phyloP scores from a whole-genome alignment of 1,284 basidiomycete genomes.

The Lentinus polychrous region DNA sequence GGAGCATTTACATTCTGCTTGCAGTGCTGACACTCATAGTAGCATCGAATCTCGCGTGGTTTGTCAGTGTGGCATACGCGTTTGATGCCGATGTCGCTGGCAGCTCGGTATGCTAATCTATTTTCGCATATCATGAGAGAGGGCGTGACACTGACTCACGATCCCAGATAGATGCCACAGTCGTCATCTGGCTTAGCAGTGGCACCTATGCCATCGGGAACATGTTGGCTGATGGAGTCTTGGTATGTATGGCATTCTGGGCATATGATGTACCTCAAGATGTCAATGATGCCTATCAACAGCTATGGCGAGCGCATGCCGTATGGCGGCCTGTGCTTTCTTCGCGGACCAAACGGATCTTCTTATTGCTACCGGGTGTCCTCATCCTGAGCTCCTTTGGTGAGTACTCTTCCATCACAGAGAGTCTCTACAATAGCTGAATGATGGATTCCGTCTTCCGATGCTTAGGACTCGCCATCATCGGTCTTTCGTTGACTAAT shows the following conservation, averaged over 20 bases:
- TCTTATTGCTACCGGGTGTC: conserved; percentile 1
- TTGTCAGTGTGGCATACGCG: too few species aligned
- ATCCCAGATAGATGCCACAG: too few species aligned
- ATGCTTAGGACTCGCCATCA: neutral
- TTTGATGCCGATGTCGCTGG: too few species aligned
- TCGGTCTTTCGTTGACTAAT: neutral
- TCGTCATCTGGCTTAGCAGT: too few species aligned
- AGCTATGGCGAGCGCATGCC: conserved; percentile 3
- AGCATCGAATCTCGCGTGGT: too few species aligned
- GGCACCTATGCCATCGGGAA: neutral
- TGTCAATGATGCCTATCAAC: neutral
- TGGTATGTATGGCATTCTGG: neutral
- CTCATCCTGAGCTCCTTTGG: neutral
- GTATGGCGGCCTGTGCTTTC: neutral
- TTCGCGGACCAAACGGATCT: neutral
- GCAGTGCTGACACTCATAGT: too few species aligned
- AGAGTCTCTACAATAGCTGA: neutral
- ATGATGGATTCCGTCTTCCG: neutral
- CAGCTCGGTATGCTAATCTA: too few species aligned
- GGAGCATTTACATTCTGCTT: too few species aligned
- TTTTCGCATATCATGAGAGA: too few species aligned
- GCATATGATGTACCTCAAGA: neutral
- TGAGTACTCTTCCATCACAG: neutral
- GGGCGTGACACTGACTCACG: too few species aligned
- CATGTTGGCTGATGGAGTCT: neutral